Evolutionary conservation across 768 basidiomycete species (phyloP), one percentile per base, ranked within the genome.

Genomic region (Suillus ampliporus): DNA sequence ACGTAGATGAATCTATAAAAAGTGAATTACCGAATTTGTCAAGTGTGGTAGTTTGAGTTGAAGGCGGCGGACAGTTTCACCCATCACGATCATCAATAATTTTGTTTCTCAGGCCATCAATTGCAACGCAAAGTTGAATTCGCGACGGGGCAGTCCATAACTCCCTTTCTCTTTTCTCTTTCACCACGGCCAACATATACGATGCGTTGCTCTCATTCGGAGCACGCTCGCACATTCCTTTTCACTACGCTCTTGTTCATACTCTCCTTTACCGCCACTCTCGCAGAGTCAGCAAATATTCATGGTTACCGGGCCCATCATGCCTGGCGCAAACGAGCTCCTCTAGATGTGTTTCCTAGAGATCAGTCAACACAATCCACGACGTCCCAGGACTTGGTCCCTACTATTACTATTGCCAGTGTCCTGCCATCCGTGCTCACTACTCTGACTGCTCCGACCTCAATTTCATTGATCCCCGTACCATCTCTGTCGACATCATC

Each of bases 201-300:
- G 10, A 56, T 56, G 54, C 54, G 54, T 56, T 56, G 54, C 38
- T 56, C 54, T 28, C 54, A 28, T 28, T 17, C 23, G 8, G 54
- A 40, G 43, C 60, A 48, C 57, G 47, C 23, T 48, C 19, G 37
- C 37, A 57, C 65, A 58, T 34, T 67, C 65, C 17, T 67, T 66
- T 66, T 37, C 26, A 52, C 43, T 7, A 64, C 62, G 46, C 28
- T 64, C 60, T 11, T 67, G 52, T 62, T 53, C 57, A 14, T 58
- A 61, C 63, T 67, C 21, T 57, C 54, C 11, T 62, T 61, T 37
- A 47, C 46, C 23, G 21, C 59, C 38, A 23, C 44, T 17, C 23
- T 38, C 17, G 44, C 60, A 17, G 59, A 44, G 13, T 51, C 61
- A 4, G 44, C 38, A 13, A 40, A 57, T 11, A 15, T 35, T n/a